These are phyloP conservation scores for Henckelia pumila DNA, from an alignment of 257 asterid genomes.

Conservation along the genomic window DNA sequence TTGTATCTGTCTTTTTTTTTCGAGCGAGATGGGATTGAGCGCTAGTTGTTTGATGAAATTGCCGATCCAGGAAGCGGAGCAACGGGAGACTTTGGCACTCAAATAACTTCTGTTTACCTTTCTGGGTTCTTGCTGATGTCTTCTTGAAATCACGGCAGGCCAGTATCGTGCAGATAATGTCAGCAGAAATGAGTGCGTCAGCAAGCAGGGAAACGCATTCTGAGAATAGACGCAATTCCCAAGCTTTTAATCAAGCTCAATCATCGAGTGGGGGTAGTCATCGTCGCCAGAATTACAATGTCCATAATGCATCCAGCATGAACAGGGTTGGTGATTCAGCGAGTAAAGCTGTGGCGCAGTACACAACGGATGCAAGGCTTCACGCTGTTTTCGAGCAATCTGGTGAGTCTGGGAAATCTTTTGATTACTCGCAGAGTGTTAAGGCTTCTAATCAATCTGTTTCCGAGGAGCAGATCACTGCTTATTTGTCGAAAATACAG, in stretches of 20 bases:
- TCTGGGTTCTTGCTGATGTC: background rate
- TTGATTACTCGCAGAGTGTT: slow-evolving; percentile 69
- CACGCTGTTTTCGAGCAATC: slow-evolving; percentile 89
- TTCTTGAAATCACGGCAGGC: background rate
- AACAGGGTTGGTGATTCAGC: slow-evolving; percentile 35
- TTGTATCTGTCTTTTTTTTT: too few species aligned
- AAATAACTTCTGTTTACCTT: slow-evolving; percentile 4
- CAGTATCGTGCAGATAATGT: background rate
- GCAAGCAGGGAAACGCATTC: slow-evolving; percentile 34
- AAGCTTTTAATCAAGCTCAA: slow-evolving; percentile 31
- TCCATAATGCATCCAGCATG: slow-evolving; percentile 26
- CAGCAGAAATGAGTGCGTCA: slow-evolving; percentile 39
- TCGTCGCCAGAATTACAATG: slow-evolving; percentile 22
- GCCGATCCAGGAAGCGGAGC: slow-evolving; percentile 36
- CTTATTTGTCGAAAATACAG: slow-evolving; percentile 71
- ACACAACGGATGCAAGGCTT: slow-evolving; percentile 71
- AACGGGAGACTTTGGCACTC: slow-evolving; percentile 8
- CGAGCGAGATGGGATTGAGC: background rate
- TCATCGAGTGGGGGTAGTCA: slow-evolving; percentile 37
- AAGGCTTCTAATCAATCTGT: slow-evolving; percentile 39
- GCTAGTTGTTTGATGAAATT: background rate
- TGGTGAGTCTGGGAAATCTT: slow-evolving; percentile 73
- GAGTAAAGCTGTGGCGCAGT: slow-evolving; percentile 76
- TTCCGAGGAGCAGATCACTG: slow-evolving; percentile 65
- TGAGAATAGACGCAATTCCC: slow-evolving; percentile 20